Base-by-base conservation (phyloP, 306 rosid species). In the Begonia masoniana region DNA sequence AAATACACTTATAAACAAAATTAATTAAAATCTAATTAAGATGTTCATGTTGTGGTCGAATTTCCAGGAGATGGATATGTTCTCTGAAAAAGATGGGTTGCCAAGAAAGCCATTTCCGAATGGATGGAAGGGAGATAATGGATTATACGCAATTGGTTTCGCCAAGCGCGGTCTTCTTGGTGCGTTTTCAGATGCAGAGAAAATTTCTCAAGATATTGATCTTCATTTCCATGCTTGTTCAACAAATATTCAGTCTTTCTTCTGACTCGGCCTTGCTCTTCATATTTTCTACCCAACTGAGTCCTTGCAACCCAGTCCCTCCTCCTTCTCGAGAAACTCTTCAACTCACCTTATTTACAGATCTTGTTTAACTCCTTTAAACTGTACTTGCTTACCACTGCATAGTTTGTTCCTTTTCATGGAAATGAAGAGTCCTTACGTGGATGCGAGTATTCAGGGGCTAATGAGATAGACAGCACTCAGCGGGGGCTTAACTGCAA, bases 61-160 rank as follows among this genome's bases (percentile, higher is more conserved):
- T 61, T 19, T 51, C 11, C 58, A 61, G 66, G 66, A 53, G 45
- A 62, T 13, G 5, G 9, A 43, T 7, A 52, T 53, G 66, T 62
- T 62, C 9, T 10, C 4, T 10, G 59, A 23, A 21, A 62, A 52
- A 52, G 66, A 62, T 52, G 66, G 66, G 52, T 13, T 62, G 59
- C 58, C 66, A 43, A 62, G 47, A 41, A 53, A 62, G 52, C 49
- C 49, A 43, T 52, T 21, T 62, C 59, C 66, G 8, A 52, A 62
- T 62, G 66, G 66, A 52, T 62, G 66, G 66, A 62, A 62, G 52
- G 66, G 66, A 1, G 45, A 62, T 21, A 13, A 21, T 52, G 58
- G 66, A 13, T 45, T 62, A 43, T 62, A 62, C 3, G 66, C 66
- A n/a, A 57, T 62, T 52, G 66, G 66, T 16, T 62, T 62, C 52